phyloP scores from a whole-genome alignment of 176 grass and related monocot species.

The Hordeum marinum region DNA sequence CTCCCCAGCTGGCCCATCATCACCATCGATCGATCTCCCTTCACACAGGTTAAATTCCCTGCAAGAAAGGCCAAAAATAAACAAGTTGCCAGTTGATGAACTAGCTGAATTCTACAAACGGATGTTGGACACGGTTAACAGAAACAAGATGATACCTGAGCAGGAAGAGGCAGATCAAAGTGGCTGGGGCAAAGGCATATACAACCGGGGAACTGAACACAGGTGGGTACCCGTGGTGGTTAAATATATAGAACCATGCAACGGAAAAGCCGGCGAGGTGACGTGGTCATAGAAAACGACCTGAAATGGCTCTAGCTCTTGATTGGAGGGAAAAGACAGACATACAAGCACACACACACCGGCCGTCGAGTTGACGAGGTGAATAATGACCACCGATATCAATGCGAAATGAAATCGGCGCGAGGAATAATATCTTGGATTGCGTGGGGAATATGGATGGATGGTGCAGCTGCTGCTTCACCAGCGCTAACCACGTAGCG shows the following conservation, averaged over 20 bases:
- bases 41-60: background rate
- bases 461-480: background rate
- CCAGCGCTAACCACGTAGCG: too few relatives aligned
- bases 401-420: background rate
- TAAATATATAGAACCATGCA: background rate
- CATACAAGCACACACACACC: background rate
- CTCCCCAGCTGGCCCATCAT: slow-evolving; percentile 62
- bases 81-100: background rate
- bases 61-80: background rate
- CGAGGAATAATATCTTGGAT: background rate
- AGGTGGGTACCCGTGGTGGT: background rate
- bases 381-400: background rate
- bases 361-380: background rate
- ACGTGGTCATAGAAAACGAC: slow-evolving; percentile 19
- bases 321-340: background rate
- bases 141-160: background rate
- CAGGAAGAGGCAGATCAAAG: background rate
- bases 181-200: background rate
- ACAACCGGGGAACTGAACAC: background rate
- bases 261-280: background rate
- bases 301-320: background rate
- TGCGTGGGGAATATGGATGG: background rate
- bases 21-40: slow-evolving; percentile 23
- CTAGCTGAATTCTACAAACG: background rate
- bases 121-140: background rate